Conservation (phyloP, 306 rosid genomes). For the Rubus idaeus region DNA sequence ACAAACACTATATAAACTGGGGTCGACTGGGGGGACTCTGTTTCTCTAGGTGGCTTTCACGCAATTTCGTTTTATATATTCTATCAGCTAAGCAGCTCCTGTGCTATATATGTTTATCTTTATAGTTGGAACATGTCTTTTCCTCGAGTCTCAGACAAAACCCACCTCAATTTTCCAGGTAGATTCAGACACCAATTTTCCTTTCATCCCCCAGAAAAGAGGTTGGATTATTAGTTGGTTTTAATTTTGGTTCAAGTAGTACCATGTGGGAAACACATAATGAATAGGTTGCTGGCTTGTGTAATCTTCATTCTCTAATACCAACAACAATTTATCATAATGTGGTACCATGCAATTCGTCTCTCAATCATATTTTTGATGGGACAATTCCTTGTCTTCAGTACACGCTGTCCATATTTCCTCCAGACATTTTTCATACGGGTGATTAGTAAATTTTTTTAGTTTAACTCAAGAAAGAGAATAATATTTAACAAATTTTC, state of each 20-base stretch:
- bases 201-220: constrained; percentile 42
- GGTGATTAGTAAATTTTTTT: not conserved
- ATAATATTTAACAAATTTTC: not conserved
- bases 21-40: not conserved
- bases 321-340: constrained; percentile 26
- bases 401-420: not conserved
- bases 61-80: not conserved
- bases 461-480: not conserved
- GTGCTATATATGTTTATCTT: constrained; percentile 7
- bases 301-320: constrained; percentile 33
- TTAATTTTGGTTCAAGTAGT: constrained; percentile 26
- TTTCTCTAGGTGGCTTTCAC: constrained; percentile 5
- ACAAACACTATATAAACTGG: not conserved
- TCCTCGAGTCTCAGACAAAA: constrained; percentile 59
- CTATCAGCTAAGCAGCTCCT: not conserved
- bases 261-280: constrained; percentile 41
- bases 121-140: constrained; percentile 47
- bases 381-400: constrained; percentile 15
- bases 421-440: not conserved
- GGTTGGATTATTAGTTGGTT: constrained; percentile 23
- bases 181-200: constrained; percentile 68
- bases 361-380: constrained; percentile 26
- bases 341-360: constrained; percentile 17
- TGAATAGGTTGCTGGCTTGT: constrained; percentile 33
- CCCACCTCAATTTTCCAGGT: constrained; percentile 91